phyloP scores from a whole-genome alignment of 441 rosid species.

The Croton setiger region DNA sequence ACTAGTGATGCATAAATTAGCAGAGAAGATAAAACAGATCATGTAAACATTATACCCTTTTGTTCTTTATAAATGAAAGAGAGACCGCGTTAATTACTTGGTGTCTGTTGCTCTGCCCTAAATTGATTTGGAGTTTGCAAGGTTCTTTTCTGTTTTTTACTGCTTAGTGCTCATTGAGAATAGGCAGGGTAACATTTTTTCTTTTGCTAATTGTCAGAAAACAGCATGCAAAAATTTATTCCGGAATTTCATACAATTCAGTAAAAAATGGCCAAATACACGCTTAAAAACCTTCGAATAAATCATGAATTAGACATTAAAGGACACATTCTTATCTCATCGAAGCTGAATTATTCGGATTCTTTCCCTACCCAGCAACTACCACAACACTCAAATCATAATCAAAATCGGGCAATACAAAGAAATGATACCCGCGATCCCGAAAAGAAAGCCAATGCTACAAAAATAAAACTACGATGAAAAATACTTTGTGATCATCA shows the following conservation, averaged over 20 bases:
- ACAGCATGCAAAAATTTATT: too few species aligned
- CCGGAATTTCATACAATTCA: too few species aligned
- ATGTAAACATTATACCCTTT: too few species aligned
- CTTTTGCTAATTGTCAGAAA: too few species aligned
- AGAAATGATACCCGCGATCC: constrained; percentile 21
- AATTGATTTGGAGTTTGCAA: too few species aligned
- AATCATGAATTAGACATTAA: constrained; percentile 1
- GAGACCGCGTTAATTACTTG: too few species aligned
- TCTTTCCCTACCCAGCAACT: constrained; percentile 20
- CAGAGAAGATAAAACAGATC: too few species aligned
- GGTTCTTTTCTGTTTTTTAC: too few species aligned
- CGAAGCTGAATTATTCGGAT: constrained; percentile 20
- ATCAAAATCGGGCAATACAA: constrained; percentile 39
- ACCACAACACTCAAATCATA: constrained; percentile 30
- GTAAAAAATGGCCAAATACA: background rate
- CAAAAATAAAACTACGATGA: background rate
- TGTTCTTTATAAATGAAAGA: too few species aligned
- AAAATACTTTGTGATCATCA: background rate
- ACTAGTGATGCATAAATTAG: background rate
- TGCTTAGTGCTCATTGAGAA: too few species aligned
- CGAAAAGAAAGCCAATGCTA: background rate
- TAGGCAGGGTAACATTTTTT: too few species aligned
- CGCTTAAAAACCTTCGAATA: background rate
- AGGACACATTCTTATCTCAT: constrained; percentile 11
- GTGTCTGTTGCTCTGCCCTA: too few species aligned